Base-by-base conservation (phyloP, 306 rosid genomes). In the Casuarina glauca region DNA sequence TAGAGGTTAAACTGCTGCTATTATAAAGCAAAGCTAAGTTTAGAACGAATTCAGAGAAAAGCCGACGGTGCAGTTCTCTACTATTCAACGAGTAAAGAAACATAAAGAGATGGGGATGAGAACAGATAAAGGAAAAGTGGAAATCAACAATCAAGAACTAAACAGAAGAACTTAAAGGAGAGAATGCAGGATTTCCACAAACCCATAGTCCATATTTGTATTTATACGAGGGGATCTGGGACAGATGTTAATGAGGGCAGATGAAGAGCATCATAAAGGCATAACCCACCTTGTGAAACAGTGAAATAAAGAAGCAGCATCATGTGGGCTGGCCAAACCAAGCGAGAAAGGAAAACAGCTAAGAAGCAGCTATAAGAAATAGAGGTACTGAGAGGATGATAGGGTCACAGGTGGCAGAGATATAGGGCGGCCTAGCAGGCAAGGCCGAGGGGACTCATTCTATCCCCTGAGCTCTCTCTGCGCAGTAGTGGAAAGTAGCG, bases 371-470 rank as follows among this genome's bases (percentile, higher is more conserved):
- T 78, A 75, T 44, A 76, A 17, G 58, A 44, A 63, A 79, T 69
- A 80, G 85, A 79, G 45, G 83, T 74, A 78, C 58, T 74, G 84
- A 64, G 54, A 80, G 67, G 51, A 74, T 77, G 26, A 69, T 86
- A 79, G 84, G 88, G 68, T 87, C 79, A 87, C 89, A 91, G 82
- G 81, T 83, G 85, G 77, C 46, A 76, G 76, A 76, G 52, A 26
- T 80, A 52, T 82, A 80, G 94, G 89, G 84, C 88, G 89, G 91
- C 94, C 79, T 84, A 78, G 79, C 87, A 82, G 87, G 78, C 73
- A 79, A 63, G 80, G 75, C 68, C 13, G 32, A 3, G 49, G 75
- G 74, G 58, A 46, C 32, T 61, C 66, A 26, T 35, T 9, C 43
- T 3, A 41, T 32, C 38, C 12, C 43, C 12, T 36, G 5, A 62